Conservation (phyloP, 2,329 filamentous ascomycete genomes). For the Dendrostoma leiphaemia region DNA sequence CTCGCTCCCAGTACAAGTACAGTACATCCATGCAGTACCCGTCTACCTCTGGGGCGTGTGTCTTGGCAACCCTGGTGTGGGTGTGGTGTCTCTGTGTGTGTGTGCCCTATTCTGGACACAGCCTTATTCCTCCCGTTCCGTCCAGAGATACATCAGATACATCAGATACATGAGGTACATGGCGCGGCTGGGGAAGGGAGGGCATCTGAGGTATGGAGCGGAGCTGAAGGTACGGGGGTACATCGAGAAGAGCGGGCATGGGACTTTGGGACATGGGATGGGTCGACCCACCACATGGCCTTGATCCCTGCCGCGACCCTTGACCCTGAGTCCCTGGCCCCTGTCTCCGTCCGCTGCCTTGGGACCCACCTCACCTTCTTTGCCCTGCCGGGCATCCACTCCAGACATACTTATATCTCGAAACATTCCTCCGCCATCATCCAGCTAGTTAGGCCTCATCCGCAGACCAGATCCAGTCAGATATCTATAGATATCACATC, state of each 20-base stretch:
- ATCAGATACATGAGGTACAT: background rate
- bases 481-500: constrained; percentile 2
- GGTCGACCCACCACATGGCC: constrained; percentile 1
- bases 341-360: background rate
- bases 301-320: background rate
- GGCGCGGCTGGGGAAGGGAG: background rate
- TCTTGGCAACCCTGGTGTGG: no score
- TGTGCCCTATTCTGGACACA: background rate
- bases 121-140: background rate
- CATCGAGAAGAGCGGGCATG: no score
- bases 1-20: no score
- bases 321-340: background rate
- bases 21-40: no score
- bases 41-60: no score
- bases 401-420: constrained; percentile 10
- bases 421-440: constrained; percentile 1
- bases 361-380: background rate
- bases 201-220: no score
- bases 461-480: constrained; percentile 2
- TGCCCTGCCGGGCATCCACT: background rate
- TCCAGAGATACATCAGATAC: background rate
- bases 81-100: background rate
- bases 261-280: background rate
- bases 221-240: background rate
- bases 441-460: background rate